Evolutionary conservation across 305 asterid genomes (phyloP), one percentile per base, ranked within the genome.

Genomic region (Caryopteris hybrid): DNA sequence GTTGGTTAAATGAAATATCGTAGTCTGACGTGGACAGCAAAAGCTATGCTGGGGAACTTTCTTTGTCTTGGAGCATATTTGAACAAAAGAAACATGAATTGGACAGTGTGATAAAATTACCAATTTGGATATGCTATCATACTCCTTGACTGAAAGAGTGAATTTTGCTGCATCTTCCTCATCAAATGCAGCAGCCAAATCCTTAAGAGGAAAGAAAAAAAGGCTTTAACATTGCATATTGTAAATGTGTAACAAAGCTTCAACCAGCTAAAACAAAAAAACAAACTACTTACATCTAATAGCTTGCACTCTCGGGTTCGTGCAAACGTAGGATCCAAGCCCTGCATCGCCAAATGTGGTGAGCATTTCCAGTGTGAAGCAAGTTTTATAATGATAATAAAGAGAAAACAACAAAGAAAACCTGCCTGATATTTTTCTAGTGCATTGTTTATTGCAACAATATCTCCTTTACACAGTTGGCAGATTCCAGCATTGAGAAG

Each of bases 401-500:
- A 42, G 18, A 6, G 34, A 16, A 34, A 11, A 9, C 4, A 34
- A n/a, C 0, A n/a, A 59, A 46, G 33, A 27, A 53, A 39, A 22
- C 56, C 12, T 46, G 82, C 91, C 88, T 79, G 80, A 67, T 85
- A 83, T 42, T 75, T 80, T 69, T 85, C 86, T 52, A 85, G 51
- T 13, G 91, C 86, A 51, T 83, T 85, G 72, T 67, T 63, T 51
- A 83, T 79, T 66, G 85, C 86, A 54, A 85, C 85, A 58, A 79
- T 55, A 69, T 85, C 86, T 58, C 84, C 86, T 71, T 81, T 83
- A 72, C 88, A 81, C 25, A 85, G 77, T 71, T 83, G 86, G 73
- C 88, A 85, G 67, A 85, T 81, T 21, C 88, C 91, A 77, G 86
- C 91, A 79, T 85, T 85, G 21, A 83, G 88, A 76, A 85, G 88